Evolutionary conservation across 2,329 filamentous ascomycete species (phyloP).

Genomic region (Lasiodiplodia sp.): DNA sequence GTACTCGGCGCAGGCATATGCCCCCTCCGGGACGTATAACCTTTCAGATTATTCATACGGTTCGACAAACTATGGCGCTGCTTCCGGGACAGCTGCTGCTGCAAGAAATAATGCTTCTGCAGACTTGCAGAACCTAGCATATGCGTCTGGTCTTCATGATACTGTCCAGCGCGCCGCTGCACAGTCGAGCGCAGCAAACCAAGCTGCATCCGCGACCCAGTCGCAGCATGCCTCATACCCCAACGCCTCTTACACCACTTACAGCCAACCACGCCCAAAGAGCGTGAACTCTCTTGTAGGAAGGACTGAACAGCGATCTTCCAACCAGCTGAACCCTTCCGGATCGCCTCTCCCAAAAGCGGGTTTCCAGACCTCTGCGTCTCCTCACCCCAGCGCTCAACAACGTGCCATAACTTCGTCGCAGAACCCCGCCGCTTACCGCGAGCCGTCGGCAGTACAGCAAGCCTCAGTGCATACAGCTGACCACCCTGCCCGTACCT

Average conservation of each 20-base stretch:
- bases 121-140: constrained; percentile 28
- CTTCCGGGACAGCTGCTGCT: background rate
- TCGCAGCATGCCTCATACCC: background rate
- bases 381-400: constrained; percentile 6
- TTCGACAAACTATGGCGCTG: constrained; percentile 17
- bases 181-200: background rate
- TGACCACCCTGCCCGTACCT: constrained; percentile 9
- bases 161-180: constrained; percentile 9
- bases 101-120: constrained; percentile 9
- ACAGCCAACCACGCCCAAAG: constrained; percentile 6
- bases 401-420: constrained; percentile 1
- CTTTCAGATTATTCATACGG: constrained; percentile 26
- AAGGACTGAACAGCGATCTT: constrained; percentile 4
- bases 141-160: constrained; percentile 21
- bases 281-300: constrained; percentile 24
- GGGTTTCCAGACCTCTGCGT: background rate
- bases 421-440: constrained; percentile 3
- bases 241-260: background rate
- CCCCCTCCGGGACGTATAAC: background rate
- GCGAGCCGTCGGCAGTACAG: background rate
- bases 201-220: background rate
- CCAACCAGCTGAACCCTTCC: background rate
- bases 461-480: background rate
- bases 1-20: constrained; percentile 9
- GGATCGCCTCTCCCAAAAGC: constrained; percentile 5